A percentile compares a stretch with the other conserved stretches of the same genome.
Conservation (phyloP, 257 asterid species). For the Solanum medicagineum region DNA sequence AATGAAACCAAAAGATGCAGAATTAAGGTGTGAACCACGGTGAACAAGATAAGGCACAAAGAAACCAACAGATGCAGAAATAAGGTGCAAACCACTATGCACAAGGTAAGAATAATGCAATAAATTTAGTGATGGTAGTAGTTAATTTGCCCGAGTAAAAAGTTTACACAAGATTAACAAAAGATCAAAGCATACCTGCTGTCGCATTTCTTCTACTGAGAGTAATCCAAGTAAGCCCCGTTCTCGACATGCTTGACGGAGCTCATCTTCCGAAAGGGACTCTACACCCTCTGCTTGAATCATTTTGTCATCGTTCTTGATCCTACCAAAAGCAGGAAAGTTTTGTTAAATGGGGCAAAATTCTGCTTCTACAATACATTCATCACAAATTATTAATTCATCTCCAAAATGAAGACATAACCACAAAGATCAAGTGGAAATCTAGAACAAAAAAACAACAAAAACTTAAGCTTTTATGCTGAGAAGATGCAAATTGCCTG, state of each 20-base stretch:
- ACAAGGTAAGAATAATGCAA: not conserved
- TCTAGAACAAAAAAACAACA: not conserved
- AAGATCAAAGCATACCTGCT: conserved; percentile 40
- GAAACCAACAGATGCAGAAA: not conserved
- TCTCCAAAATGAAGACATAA: not conserved
- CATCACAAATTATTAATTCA: not conserved
- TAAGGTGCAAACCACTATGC: not conserved
- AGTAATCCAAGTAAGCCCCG: conserved; percentile 75
- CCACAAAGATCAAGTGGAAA: not conserved
- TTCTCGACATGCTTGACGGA: conserved; percentile 87
- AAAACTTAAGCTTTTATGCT: not conserved
- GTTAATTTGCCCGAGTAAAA: not conserved
- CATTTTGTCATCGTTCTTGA: conserved; percentile 71
- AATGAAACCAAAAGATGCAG: not conserved
- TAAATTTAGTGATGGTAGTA: not conserved
- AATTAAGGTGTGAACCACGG: not conserved
- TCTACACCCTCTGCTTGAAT: conserved; percentile 92
- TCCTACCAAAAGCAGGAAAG: conserved; percentile 24
- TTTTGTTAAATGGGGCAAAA: not conserved
- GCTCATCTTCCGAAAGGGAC: conserved; percentile 89
- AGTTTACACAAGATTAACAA: not conserved
- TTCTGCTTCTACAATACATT: not conserved
- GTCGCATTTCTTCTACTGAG: conserved; percentile 90
- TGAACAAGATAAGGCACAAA: not conserved
- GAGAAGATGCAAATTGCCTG: not conserved